phyloP scores from a whole-genome alignment of 2,329 filamentous ascomycete genomes.

The Ascochyta clinopodiicola region DNA sequence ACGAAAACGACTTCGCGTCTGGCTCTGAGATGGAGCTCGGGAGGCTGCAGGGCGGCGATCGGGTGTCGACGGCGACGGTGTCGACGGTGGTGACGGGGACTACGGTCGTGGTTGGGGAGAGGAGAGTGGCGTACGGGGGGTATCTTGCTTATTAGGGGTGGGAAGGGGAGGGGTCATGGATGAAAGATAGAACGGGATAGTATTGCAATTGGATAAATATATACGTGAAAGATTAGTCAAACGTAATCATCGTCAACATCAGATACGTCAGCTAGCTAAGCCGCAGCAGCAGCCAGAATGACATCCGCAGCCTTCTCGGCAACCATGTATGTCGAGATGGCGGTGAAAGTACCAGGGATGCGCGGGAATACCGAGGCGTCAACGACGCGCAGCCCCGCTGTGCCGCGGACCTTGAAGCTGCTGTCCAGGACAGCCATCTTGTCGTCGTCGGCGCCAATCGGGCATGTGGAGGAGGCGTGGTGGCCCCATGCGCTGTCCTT shows the following conservation, averaged over 20 bases:
- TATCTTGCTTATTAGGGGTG: no score
- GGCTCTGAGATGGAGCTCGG: no score
- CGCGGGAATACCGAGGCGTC: slow-evolving; percentile 42
- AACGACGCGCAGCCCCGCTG: slow-evolving; percentile 60
- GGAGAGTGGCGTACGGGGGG: no score
- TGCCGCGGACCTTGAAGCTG: slow-evolving; percentile 60
- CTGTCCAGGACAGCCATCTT: slow-evolving; percentile 60
- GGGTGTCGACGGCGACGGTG: no score
- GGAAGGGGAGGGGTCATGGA: no score
- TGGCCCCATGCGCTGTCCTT: slow-evolving; percentile 54
- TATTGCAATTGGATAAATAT: no score
- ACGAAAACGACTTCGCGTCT: no score
- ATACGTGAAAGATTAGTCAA: neutral
- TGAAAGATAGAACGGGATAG: no score
- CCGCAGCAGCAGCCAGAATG: slow-evolving; percentile 50
- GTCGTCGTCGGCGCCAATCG: slow-evolving; percentile 60
- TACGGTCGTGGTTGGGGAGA: no score
- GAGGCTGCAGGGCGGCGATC: no score
- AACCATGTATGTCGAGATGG: slow-evolving; percentile 62
- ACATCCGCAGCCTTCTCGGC: slow-evolving; percentile 68
- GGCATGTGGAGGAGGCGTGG: slow-evolving; percentile 64
- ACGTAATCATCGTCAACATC: slow-evolving; percentile 5
- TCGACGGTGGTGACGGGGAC: no score
- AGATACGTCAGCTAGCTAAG: neutral
- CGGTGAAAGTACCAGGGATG: slow-evolving; percentile 60